phyloP scores from a whole-genome alignment of 2,329 filamentous ascomycete species.

The Botrytis fragariae region DNA sequence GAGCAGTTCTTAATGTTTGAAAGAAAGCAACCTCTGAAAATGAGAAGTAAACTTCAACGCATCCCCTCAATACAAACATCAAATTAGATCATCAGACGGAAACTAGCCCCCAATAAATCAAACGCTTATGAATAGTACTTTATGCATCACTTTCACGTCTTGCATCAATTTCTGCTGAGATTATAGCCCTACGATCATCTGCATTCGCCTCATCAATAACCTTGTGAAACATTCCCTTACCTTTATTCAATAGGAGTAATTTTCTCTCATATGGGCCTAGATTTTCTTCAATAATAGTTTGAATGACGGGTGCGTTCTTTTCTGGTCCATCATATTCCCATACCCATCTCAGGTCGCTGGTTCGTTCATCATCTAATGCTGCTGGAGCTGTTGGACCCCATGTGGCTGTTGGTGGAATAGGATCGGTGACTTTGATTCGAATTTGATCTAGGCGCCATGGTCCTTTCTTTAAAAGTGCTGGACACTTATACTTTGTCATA shows the following conservation, averaged over 20 bases:
- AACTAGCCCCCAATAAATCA: conserved; percentile 17
- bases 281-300: conserved; percentile 51
- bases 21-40: conserved; percentile 11
- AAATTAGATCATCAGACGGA: conserved; percentile 16
- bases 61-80: conserved; percentile 7
- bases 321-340: conserved; percentile 54
- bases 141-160: conserved; percentile 6
- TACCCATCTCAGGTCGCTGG: conserved; percentile 47
- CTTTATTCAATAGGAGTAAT: conserved; percentile 44
- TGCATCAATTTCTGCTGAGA: conserved; percentile 4
- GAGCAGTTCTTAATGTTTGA: not conserved
- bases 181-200: conserved; percentile 9
- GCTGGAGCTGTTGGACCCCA: conserved; percentile 35
- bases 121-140: conserved; percentile 10
- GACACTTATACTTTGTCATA: conserved; percentile 38
- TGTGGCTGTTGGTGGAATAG: conserved; percentile 40
- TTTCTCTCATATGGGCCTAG: conserved; percentile 53
- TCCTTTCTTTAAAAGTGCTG: conserved; percentile 38
- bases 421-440: conserved; percentile 31
- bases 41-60: conserved; percentile 7
- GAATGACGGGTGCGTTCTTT: conserved; percentile 42
- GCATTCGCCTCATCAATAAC: conserved; percentile 13
- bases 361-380: conserved; percentile 27
- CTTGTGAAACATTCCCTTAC: conserved; percentile 28
- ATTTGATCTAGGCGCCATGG: conserved; percentile 32